phyloP scores from a whole-genome alignment of 768 basidiomycete genomes.

The Russula compacta region DNA sequence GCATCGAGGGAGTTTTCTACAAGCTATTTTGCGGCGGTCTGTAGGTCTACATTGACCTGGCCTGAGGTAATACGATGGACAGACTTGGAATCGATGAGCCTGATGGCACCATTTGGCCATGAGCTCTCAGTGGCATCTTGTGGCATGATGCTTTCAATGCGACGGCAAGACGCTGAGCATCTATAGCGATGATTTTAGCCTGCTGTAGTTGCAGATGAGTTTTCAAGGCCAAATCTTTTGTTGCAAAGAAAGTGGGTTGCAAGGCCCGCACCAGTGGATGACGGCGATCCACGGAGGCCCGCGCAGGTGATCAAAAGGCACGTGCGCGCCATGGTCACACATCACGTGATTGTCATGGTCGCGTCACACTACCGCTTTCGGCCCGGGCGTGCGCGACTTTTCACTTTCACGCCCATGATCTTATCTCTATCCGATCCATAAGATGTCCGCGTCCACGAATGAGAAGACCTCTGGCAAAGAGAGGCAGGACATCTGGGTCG shows the following conservation, averaged over 20 bases:
- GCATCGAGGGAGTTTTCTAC: constrained; percentile 96
- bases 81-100: constrained; percentile 64
- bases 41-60: constrained; percentile 90
- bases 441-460: neutral
- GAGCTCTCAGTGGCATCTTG: neutral
- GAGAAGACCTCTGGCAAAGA: neutral
- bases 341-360: constrained; percentile 10
- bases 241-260: neutral
- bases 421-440: neutral
- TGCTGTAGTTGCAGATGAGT: neutral
- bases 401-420: neutral
- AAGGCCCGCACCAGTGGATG: neutral
- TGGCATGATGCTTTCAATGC: neutral
- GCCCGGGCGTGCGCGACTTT: no score
- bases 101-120: constrained; percentile 25
- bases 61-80: constrained; percentile 89
- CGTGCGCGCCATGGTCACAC: constrained; percentile 7
- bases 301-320: neutral
- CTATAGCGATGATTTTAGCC: neutral
- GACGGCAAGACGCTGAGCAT: neutral
- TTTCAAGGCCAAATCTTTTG: neutral
- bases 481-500: neutral
- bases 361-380: neutral
- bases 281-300: neutral
- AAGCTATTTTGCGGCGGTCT: constrained; percentile 91